Base-by-base conservation (phyloP, 2,329 filamentous ascomycete species). In the Penicillium concentricum region DNA sequence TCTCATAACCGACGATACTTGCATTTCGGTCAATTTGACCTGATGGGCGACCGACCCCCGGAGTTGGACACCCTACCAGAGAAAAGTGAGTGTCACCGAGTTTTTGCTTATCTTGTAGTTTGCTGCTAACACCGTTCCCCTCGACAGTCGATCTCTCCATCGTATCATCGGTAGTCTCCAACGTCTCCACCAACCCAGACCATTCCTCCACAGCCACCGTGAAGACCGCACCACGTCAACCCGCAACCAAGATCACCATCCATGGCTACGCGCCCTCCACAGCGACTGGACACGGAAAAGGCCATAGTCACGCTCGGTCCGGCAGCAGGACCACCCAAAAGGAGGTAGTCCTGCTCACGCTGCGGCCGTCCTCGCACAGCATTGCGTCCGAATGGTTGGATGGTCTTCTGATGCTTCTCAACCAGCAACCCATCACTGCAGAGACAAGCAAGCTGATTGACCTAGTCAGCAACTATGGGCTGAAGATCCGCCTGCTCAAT, bases 331-430 rank as follows among this genome's bases (percentile, higher is more conserved):
- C 70, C 35, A 76, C 69, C 18, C 69, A 75, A 34, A 83, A 84
- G 63, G 94, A 97, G 73, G 80, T 85, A 49, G 82, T 90, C 1
- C 83, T 97, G 22, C 80, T 99, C 52, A 90, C 88, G n/a, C 81
- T 99, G 51, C 87, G 91, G 72, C 92, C 93, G 6, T 79, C 86
- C 57, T 90, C 86, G 57, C 89, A 94, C 70, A 90, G 86, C 62
- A 79, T 94, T 46, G 94, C 94, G 10, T 95, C 92, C 0, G 94
- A 99, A 76, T 99, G 94, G 94, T 82, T 99, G 5, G 94, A 99
- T 72, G 94, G 94, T 1, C 78, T 99, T 62, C 82, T 97, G 55
- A 96, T 99, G 92, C 81, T 99, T 53, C 82, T 99, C 24, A 92
- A 95, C 70, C 94, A 99, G 75, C 86, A 92, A 57, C 94, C 94